Evolutionary conservation across 169 alveolate species (phyloP).

Genomic region (Plasmodium sp.): DNA sequence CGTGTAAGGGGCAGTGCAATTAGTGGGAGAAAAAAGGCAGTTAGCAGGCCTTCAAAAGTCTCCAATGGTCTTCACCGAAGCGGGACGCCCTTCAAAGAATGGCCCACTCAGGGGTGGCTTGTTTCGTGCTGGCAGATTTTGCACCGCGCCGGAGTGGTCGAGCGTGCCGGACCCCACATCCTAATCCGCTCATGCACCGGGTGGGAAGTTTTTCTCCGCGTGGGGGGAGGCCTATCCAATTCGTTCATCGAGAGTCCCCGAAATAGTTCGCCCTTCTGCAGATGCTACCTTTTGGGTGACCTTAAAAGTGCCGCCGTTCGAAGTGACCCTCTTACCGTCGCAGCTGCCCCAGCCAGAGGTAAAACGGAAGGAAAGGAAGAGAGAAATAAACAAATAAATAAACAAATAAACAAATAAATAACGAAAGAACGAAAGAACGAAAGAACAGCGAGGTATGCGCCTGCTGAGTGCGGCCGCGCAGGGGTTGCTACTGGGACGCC

Average conservation of each 20-base stretch:
- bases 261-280: neutral
- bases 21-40: neutral
- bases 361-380: neutral
- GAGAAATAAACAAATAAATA: too few relatives aligned
- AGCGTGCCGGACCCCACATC: neutral
- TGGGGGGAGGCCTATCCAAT: neutral
- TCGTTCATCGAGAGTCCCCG: neutral
- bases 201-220: neutral
- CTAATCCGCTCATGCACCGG: neutral
- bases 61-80: neutral
- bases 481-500: neutral
- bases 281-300: neutral
- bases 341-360: neutral
- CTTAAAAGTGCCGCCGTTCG: neutral
- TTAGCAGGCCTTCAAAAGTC: too few relatives aligned
- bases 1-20: neutral
- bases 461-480: neutral
- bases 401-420: too few relatives aligned
- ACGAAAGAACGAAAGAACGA: too few relatives aligned
- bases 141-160: neutral
- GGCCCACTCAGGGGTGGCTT: neutral
- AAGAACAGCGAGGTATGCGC: neutral
- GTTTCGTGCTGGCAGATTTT: neutral
- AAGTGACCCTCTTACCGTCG: neutral
- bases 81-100: neutral